A percentile compares a stretch with the other conserved stretches of the same genome.
Conservation (phyloP, 2,329 filamentous ascomycete species). For the Pseudogymnoascus destructans region DNA sequence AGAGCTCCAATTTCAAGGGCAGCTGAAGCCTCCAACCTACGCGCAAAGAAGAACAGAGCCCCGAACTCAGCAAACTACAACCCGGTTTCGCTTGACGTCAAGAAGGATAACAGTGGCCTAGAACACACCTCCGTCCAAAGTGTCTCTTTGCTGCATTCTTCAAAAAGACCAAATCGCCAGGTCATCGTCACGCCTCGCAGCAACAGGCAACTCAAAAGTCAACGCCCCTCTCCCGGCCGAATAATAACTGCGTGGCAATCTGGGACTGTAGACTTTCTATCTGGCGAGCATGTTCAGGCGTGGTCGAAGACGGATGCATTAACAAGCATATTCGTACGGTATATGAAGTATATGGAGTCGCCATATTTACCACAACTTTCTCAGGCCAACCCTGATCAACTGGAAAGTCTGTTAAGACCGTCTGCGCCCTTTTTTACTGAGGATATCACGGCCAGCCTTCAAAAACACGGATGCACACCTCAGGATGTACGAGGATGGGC, state of each 20-base stretch:
- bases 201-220: not conserved
- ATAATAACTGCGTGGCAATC: not conserved
- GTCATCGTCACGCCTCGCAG: not conserved
- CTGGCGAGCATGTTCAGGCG: not conserved
- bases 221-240: not conserved
- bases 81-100: not conserved
- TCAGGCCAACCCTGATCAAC: not conserved
- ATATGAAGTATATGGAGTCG: not conserved
- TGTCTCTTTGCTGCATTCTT: not conserved
- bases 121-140: not conserved
- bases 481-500: slow-evolving; percentile 22
- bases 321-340: not conserved
- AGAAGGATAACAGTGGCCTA: not conserved
- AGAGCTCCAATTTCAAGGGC: not conserved
- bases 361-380: not conserved
- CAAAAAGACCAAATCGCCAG: not conserved
- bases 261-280: not conserved
- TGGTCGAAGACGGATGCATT: not conserved
- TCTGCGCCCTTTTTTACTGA: not conserved
- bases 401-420: not conserved
- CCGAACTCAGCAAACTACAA: not conserved
- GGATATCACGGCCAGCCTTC: slow-evolving; percentile 9
- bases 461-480: slow-evolving; percentile 13
- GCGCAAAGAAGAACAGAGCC: not conserved
- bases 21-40: not conserved